Evolutionary conservation across 345 rosid genomes (phyloP).

Genomic region (Corymbia maculata): DNA sequence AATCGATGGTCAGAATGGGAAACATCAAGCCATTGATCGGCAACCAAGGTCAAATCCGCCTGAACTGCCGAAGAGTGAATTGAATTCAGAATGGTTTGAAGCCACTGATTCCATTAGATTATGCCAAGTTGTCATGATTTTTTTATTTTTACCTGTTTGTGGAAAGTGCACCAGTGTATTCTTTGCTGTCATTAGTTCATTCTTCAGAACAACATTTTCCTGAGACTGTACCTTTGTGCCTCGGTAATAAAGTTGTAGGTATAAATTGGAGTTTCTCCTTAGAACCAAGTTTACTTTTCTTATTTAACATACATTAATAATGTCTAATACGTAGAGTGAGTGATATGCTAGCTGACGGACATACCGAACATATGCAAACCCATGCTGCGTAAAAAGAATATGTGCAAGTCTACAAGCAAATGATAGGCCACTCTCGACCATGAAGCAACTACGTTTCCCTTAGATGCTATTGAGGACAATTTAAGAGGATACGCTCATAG

Average conservation of each 20-base stretch:
- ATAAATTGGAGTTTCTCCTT: neutral
- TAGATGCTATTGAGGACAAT: neutral
- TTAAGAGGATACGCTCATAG: neutral
- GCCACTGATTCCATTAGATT: neutral
- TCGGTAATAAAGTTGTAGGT: neutral
- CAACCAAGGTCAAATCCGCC: conserved; percentile 28
- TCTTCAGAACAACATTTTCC: neutral
- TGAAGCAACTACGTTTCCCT: neutral
- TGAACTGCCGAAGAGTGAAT: conserved; percentile 20
- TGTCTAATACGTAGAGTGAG: too few relatives aligned
- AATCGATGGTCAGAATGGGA: conserved; percentile 51
- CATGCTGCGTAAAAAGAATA: neutral
- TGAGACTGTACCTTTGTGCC: neutral
- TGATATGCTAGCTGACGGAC: too few relatives aligned
- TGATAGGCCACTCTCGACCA: neutral
- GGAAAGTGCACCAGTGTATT: neutral
- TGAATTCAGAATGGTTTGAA: neutral
- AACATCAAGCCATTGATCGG: conserved; percentile 35
- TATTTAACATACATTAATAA: too few relatives aligned
- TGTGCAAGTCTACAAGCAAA: neutral
- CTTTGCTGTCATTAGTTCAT: neutral
- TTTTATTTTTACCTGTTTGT: neutral
- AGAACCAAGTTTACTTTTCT: neutral
- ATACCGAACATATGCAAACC: neutral
- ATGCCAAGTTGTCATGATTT: neutral